These are phyloP conservation scores for Neltuma alba DNA, from an alignment of 306 rosid species.

Conservation along the genomic window DNA sequence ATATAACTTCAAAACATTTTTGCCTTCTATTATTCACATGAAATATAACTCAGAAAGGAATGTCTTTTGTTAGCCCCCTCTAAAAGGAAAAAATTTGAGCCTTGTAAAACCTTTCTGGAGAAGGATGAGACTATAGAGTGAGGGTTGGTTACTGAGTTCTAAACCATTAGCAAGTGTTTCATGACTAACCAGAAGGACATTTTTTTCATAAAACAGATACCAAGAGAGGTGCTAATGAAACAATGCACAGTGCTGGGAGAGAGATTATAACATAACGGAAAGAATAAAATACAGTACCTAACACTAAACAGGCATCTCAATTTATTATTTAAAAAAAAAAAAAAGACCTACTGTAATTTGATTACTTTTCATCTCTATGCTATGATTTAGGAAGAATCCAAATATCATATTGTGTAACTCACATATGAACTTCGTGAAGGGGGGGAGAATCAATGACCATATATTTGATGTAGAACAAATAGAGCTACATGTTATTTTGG, in stretches of 20 bases:
- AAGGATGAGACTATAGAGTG: background rate
- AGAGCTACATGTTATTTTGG: background rate
- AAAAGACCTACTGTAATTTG: background rate
- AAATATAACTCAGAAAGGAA: conserved; percentile 1
- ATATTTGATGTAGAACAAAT: conserved; percentile 7
- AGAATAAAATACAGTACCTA: background rate
- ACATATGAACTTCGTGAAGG: conserved; percentile 28
- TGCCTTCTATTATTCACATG: background rate
- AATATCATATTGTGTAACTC: background rate
- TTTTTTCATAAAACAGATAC: no score
- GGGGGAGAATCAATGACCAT: conserved; percentile 22
- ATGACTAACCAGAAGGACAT: background rate
- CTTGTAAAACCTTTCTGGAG: background rate
- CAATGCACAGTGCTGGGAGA: background rate
- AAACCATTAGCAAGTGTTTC: background rate
- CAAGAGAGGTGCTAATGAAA: background rate
- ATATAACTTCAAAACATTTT: background rate
- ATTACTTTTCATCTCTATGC: background rate
- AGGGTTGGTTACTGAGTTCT: background rate
- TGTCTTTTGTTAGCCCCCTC: background rate
- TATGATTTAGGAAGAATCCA: background rate
- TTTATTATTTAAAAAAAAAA: background rate
- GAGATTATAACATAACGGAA: background rate
- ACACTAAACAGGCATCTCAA: background rate
- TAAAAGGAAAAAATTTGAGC: background rate